Base-by-base conservation (phyloP, 2,329 filamentous ascomycete genomes). In the Saccharata proteae region DNA sequence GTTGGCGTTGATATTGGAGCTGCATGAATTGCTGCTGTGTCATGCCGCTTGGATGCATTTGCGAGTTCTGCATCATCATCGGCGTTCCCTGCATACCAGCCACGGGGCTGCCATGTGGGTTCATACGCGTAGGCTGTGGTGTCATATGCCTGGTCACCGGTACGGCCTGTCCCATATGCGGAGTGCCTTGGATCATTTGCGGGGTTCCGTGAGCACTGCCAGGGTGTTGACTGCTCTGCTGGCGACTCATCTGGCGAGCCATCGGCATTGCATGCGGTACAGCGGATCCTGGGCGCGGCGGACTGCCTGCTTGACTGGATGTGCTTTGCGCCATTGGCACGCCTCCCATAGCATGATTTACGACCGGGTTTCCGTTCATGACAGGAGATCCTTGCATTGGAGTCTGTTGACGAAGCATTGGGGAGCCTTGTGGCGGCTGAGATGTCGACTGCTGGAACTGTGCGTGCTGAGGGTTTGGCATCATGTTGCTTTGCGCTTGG, bases 351-450 rank as follows among this genome's bases (percentile, higher is more conserved):
- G 49, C 40, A 29, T 56, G 52, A n/a, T 46, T 43, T 10, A 29
- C 33, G 28, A 35, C 33, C 12, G 39, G 38, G 28, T 52, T 51
- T 5, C 44, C 43, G 14, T 48, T 43, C 25, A 59, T 48, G 38
- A 58, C 57, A 1, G 62, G 63, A 7, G 58, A 59, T n/a, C 59
- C 48, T 20, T 54, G 53, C 52, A 64, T 58, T 10, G 61, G 61
- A 6, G 62, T 64, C 31, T 60, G 58, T 30, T 65, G 58, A 18
- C 58, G 49, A 6, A 59, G 48, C 19, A 62, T 50, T 3, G 81
- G 80, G n/a, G 80, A 83, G 6, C 76, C 75, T 2, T 73, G 74
- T 4, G 71, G 67, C 11, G 70, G 61, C 45, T 80, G 75, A 2
- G 73, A 69, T 40, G 76, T 69, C 34, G 51, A 45, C 32, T 52